A percentile compares a stretch with the other conserved stretches of the same genome.
phyloP scores from a whole-genome alignment of 805 yeast species.

The Pichia phayaonensis region DNA sequence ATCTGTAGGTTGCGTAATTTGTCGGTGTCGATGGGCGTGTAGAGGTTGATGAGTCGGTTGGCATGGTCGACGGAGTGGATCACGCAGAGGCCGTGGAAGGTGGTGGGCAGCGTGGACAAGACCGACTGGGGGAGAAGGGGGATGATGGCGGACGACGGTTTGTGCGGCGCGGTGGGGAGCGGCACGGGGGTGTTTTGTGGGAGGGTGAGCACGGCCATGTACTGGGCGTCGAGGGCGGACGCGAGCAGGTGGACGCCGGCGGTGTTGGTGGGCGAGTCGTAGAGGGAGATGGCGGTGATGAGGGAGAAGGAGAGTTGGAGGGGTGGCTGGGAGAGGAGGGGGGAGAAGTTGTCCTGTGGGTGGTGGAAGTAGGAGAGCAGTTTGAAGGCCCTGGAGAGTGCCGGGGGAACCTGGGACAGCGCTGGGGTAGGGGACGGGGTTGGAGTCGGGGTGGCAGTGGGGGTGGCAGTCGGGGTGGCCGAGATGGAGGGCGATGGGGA shows the following conservation, averaged over 20 bases:
- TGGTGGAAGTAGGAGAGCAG: neutral
- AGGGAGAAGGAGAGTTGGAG: neutral
- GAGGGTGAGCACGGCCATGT: neutral
- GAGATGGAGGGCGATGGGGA: neutral
- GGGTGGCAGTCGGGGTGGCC: neutral
- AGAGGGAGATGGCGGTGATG: neutral
- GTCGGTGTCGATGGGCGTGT: constrained; percentile 33
- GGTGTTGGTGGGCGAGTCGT: neutral
- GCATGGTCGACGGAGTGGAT: neutral
- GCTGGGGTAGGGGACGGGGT: too few species aligned
- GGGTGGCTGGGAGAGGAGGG: neutral
- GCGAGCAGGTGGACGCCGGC: neutral
- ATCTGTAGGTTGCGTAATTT: constrained; percentile 13
- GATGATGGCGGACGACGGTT: neutral
- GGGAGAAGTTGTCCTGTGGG: neutral
- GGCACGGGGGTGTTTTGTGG: neutral
- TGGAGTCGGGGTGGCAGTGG: neutral
- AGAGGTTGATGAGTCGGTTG: neutral
- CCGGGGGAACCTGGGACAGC: too few species aligned
- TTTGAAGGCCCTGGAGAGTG: neutral
- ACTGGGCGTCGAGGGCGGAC: neutral
- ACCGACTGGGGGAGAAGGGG: neutral
- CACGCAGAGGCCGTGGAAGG: neutral
- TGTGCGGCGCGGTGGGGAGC: neutral
- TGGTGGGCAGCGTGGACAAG: neutral